These are phyloP conservation scores for Fusarium subtropicale DNA, from an alignment of 2,329 filamentous ascomycete genomes.

Conservation along the genomic window DNA sequence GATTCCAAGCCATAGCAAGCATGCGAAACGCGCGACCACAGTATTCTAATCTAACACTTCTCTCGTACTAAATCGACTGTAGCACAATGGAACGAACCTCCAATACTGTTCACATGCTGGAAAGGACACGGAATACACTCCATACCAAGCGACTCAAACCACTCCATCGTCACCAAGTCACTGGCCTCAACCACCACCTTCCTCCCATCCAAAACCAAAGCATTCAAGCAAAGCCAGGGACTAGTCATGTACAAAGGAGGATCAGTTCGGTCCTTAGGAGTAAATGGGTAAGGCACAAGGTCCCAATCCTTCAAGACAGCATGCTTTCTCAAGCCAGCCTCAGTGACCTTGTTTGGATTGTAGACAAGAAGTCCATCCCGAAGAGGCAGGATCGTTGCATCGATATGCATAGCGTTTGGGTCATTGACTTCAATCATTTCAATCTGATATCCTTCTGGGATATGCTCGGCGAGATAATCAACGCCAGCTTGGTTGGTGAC, in stretches of 20 bases:
- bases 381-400: not conserved
- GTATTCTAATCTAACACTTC: too few species aligned
- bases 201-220: not conserved
- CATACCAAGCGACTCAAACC: not conserved
- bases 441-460: not conserved
- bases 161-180: not conserved
- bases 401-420: not conserved
- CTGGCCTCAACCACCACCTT: not conserved
- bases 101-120: not conserved
- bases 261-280: not conserved
- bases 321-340: not conserved
- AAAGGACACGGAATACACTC: not conserved
- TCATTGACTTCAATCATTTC: not conserved
- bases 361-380: not conserved
- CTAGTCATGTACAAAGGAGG: not conserved
- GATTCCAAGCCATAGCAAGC: too few species aligned
- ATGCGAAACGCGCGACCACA: too few species aligned
- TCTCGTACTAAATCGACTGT: not conserved
- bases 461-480: rapidly evolving
- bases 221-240: not conserved
- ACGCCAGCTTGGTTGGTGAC: not conserved
- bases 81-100: not conserved
- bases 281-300: not conserved
- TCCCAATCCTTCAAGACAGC: not conserved
- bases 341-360: not conserved